Evolutionary conservation across 371 early-diverging fungal species (phyloP), one percentile per base, ranked within the genome.

Genomic region (Circinella umbellata): DNA sequence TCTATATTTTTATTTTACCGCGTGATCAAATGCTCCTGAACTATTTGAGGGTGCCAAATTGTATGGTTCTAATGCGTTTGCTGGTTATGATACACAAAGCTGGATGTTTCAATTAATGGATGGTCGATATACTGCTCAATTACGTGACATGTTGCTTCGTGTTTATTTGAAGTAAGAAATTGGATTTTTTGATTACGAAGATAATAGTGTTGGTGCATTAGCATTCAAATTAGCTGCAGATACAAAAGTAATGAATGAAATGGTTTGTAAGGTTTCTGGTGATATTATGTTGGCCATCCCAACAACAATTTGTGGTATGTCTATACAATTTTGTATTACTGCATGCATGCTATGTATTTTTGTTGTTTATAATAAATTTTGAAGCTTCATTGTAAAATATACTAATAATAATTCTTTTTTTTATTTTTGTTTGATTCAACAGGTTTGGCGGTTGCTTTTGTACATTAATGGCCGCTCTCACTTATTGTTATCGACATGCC

Each of bases 131-230:
- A 89, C 91, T 4, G 73, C 74, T 14, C 83, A 89, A 20, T 66
- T 93, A 35, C 80, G 93, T 14, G 73, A 73, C 20, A 63, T 66
- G 64, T 55, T 84, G 0, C 92, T 93, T 77, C 69, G 73, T 17
- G 79, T 88, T 13, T 80, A 89, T 53, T 71, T 91, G 65, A 66
- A 80, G n/a, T 96, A 95, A 78, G 94, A 95, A 59, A 91, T 94
- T 64, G 90, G 80, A 4, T 96, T 85, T 77, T 96, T 93, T 78
- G 97, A 96, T 80, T 80, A 88, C 38, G 90, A 90, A 46, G 83
- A 86, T 47, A 87, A 96, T 81, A 85, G 83, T 46, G 86, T 90
- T 8, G 96, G 97, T 49, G 91, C 90, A n/a, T 78, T 96, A 49
- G 87, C 93, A 0, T 81, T 93, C 10, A 86, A 90, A 49, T 83